phyloP scores from a whole-genome alignment of 139 green algal species.

The Coelastrella sp. region DNA sequence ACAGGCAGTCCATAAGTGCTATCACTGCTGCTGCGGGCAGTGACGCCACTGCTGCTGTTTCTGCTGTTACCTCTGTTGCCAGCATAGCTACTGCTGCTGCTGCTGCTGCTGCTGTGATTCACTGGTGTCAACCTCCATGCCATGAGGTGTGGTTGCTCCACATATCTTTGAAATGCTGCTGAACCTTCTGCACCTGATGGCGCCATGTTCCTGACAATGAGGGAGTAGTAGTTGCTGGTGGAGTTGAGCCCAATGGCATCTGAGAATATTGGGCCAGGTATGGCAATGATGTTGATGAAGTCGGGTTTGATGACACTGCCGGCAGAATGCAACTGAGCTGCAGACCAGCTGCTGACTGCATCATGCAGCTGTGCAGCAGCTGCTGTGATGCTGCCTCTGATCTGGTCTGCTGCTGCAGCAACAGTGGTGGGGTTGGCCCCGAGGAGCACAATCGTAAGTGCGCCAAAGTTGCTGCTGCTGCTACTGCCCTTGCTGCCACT shows the following conservation, averaged over 20 bases:
- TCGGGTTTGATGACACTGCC: background rate
- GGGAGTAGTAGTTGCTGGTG: constrained; percentile 12
- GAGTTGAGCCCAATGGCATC: background rate
- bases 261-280: background rate
- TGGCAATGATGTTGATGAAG: background rate
- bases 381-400: constrained; percentile 24
- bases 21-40: background rate
- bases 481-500: background rate
- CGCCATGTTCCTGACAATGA: constrained; percentile 51
- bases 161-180: background rate
- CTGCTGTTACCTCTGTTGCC: background rate
- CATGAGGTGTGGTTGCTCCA: constrained; percentile 5
- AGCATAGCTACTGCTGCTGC: background rate
- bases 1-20: background rate
- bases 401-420: background rate
- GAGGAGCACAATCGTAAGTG: background rate
- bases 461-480: constrained; percentile 2
- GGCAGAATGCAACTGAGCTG: background rate
- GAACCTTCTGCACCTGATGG: background rate
- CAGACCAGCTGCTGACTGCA: background rate
- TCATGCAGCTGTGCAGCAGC: background rate
- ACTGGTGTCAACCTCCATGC: constrained; percentile 21
- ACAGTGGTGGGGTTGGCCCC: background rate
- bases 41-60: background rate
- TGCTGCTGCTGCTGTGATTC: background rate